phyloP scores from a whole-genome alignment of 768 basidiomycete genomes.

The Mycena haematopus region DNA sequence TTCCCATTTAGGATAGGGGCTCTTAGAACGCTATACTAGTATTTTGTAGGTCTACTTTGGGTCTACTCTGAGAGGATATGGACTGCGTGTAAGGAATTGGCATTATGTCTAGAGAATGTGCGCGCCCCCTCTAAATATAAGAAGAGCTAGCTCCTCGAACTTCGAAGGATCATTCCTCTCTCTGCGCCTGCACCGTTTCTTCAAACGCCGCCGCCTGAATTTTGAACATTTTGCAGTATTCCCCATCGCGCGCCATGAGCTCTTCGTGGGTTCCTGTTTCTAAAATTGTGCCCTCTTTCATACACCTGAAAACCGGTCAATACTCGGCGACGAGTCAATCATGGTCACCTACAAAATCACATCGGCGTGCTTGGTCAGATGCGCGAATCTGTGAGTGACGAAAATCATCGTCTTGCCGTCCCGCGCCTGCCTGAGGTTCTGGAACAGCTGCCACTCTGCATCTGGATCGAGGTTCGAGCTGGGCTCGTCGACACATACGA shows the following conservation, averaged over 20 bases:
- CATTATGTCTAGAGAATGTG: no score
- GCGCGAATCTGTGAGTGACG: conserved; percentile 62
- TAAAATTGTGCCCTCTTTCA: conserved; percentile 49
- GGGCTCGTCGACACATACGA: conserved; percentile 65
- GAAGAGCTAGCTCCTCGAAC: no score
- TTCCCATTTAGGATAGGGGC: conserved; percentile 3
- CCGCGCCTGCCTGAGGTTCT: conserved; percentile 44
- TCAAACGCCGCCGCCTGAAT: conserved; percentile 43
- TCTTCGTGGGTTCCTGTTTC: conserved; percentile 50
- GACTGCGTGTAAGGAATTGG: no score
- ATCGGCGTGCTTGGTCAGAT: conserved; percentile 57
- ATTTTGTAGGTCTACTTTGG: no score
- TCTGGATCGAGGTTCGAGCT: conserved; percentile 63
- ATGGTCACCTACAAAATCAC: conserved; percentile 52
- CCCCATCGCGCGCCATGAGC: conserved; percentile 44
- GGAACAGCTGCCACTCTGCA: conserved; percentile 56
- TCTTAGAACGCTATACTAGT: no score
- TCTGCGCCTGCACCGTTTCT: neutral
- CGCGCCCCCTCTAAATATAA: no score
- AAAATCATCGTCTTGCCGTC: conserved; percentile 63
- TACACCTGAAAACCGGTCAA: conserved; percentile 40
- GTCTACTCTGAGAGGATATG: no score
- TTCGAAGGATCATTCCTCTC: neutral
- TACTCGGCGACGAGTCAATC: neutral
- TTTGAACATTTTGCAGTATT: conserved; percentile 50